phyloP scores from a whole-genome alignment of 371 early-diverging fungal species.

The Apophysomyces elegans region DNA sequence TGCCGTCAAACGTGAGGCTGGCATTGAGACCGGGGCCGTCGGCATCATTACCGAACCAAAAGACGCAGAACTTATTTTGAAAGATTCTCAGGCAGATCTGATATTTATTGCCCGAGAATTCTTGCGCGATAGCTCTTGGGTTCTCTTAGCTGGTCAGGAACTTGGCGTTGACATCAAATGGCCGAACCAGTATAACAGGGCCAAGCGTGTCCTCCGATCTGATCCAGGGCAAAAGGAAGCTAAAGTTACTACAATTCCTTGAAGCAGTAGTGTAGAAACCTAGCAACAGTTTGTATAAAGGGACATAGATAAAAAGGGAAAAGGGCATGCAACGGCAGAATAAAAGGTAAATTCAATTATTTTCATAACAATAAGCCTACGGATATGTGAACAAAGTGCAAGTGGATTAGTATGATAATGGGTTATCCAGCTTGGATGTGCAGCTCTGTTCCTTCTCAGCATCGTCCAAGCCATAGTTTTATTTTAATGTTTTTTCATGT shows the following conservation, averaged over 20 bases:
- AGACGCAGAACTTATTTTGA: slow-evolving; percentile 74
- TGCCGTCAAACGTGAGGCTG: slow-evolving; percentile 59
- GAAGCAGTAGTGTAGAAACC: too few species aligned
- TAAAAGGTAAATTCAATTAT: too few species aligned
- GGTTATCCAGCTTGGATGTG: too few species aligned
- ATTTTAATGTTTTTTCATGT: too few species aligned
- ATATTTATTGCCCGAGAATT: slow-evolving; percentile 78
- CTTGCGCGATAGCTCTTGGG: slow-evolving; percentile 58
- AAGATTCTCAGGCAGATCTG: slow-evolving; percentile 72
- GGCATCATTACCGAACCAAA: slow-evolving; percentile 71
- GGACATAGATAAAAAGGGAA: too few species aligned
- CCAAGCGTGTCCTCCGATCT: slow-evolving; percentile 18
- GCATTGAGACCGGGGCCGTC: slow-evolving; percentile 69
- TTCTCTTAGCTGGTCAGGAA: slow-evolving; percentile 52
- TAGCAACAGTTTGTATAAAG: too few species aligned
- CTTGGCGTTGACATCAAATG: slow-evolving; percentile 68
- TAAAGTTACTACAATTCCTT: slow-evolving; percentile 3
- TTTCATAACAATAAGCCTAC: too few species aligned
- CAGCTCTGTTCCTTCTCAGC: too few species aligned
- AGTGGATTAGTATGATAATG: too few species aligned
- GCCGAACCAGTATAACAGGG: slow-evolving; percentile 68
- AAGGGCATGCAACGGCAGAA: too few species aligned
- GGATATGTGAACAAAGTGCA: too few species aligned
- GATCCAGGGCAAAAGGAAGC: slow-evolving; percentile 5
- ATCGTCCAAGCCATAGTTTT: too few species aligned